phyloP scores from a whole-genome alignment of 495 filamentous ascomycete genomes.

The Antarctomyces pellizariae region DNA sequence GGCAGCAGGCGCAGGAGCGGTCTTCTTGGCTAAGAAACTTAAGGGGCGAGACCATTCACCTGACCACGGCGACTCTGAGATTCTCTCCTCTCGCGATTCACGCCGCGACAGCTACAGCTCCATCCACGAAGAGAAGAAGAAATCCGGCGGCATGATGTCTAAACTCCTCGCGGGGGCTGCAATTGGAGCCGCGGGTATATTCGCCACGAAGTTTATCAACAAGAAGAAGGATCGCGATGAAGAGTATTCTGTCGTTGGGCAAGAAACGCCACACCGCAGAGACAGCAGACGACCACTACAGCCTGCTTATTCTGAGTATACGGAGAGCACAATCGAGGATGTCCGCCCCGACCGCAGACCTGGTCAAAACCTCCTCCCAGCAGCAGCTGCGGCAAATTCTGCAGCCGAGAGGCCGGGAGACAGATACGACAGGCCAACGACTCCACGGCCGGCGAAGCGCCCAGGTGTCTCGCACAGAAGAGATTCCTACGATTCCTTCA shows the following conservation, averaged over 20 bases:
- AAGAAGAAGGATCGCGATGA: constrained; percentile 34
- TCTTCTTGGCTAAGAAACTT: constrained; percentile 29
- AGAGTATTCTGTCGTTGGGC: constrained; percentile 28
- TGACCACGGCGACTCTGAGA: constrained; percentile 16
- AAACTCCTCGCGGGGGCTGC: constrained; percentile 43
- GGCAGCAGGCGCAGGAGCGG: constrained; percentile 36
- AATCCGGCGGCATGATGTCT: constrained; percentile 33
- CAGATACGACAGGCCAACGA: no score
- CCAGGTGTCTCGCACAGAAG: no score
- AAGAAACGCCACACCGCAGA: constrained; percentile 24
- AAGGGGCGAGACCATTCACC: constrained; percentile 14
- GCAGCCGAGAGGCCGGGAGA: no score
- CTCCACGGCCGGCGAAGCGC: no score
- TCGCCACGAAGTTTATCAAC: constrained; percentile 41
- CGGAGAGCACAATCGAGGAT: no score
- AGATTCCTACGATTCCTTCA: constrained; percentile 22
- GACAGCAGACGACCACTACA: constrained; percentile 16
- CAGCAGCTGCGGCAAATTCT: constrained; percentile 16
- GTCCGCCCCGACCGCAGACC: no score
- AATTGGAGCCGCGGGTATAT: constrained; percentile 35
- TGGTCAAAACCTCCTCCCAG: no score
- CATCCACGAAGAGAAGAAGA: constrained; percentile 33
- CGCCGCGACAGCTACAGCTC: constrained; percentile 23
- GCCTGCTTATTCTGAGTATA: no score
- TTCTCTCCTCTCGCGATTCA: constrained; percentile 21